Evolutionary conservation across 257 asterid genomes (phyloP).

Genomic region (Catharanthus roseus): DNA sequence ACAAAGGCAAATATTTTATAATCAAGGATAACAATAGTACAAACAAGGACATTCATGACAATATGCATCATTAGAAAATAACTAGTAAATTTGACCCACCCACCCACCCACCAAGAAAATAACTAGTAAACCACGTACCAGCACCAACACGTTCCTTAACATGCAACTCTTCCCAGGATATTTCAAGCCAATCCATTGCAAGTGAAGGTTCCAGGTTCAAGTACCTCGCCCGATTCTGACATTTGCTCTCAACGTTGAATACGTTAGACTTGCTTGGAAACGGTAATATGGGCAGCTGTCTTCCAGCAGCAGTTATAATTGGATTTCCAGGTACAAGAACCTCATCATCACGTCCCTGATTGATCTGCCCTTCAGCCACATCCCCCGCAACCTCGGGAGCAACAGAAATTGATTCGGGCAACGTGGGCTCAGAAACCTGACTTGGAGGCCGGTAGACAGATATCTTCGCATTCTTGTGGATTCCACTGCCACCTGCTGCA

Average conservation of each 20-base stretch:
- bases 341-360: slow-evolving; percentile 48
- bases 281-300: slow-evolving; percentile 38
- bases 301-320: slow-evolving; percentile 30
- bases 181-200: slow-evolving; percentile 98
- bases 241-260: slow-evolving; percentile 35
- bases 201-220: slow-evolving; percentile 82
- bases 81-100: no score
- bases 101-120: no score
- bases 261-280: slow-evolving; percentile 32
- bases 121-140: slow-evolving; percentile 39
- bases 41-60: background rate
- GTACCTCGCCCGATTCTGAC: slow-evolving; percentile 49
- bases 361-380: slow-evolving; percentile 38
- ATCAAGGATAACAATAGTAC: slow-evolving; percentile 11
- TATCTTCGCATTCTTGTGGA: slow-evolving; percentile 29
- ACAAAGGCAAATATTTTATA: slow-evolving; percentile 12
- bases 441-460: slow-evolving; percentile 22
- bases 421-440: slow-evolving; percentile 14
- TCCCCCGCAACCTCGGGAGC: slow-evolving; percentile 30
- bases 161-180: slow-evolving; percentile 89
- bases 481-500: slow-evolving; percentile 16
- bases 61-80: background rate
- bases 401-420: slow-evolving; percentile 31
- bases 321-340: slow-evolving; percentile 42
- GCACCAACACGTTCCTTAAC: slow-evolving; percentile 95